Evolutionary conservation across 2,329 filamentous ascomycete genomes (phyloP), one percentile per base, ranked within the genome.

Genomic region (Cercospora nicotianae): DNA sequence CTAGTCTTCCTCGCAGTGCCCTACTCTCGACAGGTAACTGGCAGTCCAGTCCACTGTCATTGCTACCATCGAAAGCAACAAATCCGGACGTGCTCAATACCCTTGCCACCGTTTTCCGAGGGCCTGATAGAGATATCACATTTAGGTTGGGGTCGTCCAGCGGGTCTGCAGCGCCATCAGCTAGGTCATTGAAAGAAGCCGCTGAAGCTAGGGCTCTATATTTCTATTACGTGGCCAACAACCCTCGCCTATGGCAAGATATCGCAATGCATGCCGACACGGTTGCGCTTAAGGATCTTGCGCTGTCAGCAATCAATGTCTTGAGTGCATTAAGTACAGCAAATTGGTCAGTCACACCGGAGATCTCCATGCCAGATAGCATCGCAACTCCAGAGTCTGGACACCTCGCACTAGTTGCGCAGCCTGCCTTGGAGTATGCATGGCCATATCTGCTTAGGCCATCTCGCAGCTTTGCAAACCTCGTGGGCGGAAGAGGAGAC

Each of bases 401-500:
- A 2, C 75, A 83, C 23, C 83, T 84, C 72, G 81, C 86, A 1
- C 80, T 87, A 8, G 79, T 88, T 16, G 81, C 84, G 2, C 85
- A 85, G 0, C 83, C 79, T 59, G 85, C 81, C 57, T 79, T 83
- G 66, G 83, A 79, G 63, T 81, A 81, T 2, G 80, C 87, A 0
- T 75, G 89, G 0, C 86, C 87, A 0, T 87, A 85, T 72, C 79
- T 89, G 2, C 82, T 89, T 65, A 85, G 84, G 64, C 85, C 86
- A 3, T 83, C 87, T 1, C 83, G 84, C 31, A 84, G 83, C 0
- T 87, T 86, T 68, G 83, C 83, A 12, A 87, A 86, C 64, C 81
- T 88, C n/a, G 86, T 87, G 0, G 85, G 84, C 13, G 86, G 87
- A 9, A 80, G 83, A 9, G 85, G 84, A 2, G 87, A 88, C 72